A percentile compares a stretch with the other conserved stretches of the same genome.
phyloP scores from a whole-genome alignment of 2,329 filamentous ascomycete species.

The Cladosporium oxysporum region DNA sequence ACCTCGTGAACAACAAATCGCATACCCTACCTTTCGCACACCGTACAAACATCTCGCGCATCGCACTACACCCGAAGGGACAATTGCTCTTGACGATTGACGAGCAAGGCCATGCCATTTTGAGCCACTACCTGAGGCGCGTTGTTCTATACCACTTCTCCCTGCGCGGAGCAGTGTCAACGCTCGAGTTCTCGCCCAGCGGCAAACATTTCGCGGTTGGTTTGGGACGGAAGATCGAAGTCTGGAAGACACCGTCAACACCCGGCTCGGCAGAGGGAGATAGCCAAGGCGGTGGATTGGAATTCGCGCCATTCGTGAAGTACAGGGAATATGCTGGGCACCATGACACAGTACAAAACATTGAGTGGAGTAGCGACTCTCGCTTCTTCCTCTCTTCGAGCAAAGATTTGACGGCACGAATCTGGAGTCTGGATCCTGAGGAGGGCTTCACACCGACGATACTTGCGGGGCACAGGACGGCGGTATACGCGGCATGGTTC shows the following conservation, averaged over 20 bases:
- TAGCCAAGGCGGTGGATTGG: constrained; percentile 75
- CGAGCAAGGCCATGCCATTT: constrained; percentile 88
- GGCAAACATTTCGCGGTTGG: constrained; percentile 89
- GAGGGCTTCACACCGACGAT: constrained; percentile 88
- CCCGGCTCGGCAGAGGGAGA: constrained; percentile 55
- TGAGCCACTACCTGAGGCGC: constrained; percentile 85
- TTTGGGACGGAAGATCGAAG: constrained; percentile 82
- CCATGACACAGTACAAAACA: constrained; percentile 80
- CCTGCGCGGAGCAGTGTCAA: constrained; percentile 80
- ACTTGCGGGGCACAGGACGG: constrained; percentile 85
- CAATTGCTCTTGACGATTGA: constrained; percentile 92
- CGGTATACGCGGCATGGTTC: constrained; percentile 94
- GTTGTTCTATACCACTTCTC: constrained; percentile 93
- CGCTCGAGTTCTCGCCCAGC: constrained; percentile 86
- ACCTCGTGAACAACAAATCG: constrained; percentile 91
- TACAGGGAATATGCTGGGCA: constrained; percentile 86
- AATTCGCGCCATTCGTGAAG: constrained; percentile 91
- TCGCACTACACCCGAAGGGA: constrained; percentile 85
- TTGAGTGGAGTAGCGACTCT: constrained; percentile 96
- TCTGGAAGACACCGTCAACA: constrained; percentile 93
- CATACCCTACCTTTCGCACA: constrained; percentile 87
- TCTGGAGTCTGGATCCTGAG: constrained; percentile 91
- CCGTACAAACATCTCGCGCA: constrained; percentile 84
- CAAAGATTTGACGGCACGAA: constrained; percentile 86
- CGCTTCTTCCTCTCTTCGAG: constrained; percentile 91